Base-by-base conservation (phyloP, 1,284 basidiomycete species). In the Crepidotus sp. region DNA sequence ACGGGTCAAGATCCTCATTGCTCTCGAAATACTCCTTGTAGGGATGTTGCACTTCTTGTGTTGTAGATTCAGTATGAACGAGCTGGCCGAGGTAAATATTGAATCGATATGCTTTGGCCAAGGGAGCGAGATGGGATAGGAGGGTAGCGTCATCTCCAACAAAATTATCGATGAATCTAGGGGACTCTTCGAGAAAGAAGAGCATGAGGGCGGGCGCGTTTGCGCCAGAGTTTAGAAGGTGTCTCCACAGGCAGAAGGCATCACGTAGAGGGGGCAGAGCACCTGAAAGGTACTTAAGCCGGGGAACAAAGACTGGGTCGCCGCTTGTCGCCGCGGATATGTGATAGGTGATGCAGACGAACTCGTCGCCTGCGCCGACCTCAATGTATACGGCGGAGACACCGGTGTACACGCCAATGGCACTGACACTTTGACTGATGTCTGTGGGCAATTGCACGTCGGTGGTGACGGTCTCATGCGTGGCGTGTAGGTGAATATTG, bases 21-120 rank as follows among this genome's bases (percentile, higher is more conserved):
- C 4, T 3, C 3, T n/a, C 27, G 9, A 24, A 18, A n/a, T 40
- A 40, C 19, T 40, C 39, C 26, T 39, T 39, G 37, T 39, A 39
- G 10, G 26, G 26, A 36, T 36, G 35, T 9, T 19, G 6, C 7
- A 35, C 40, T 22, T 42, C 40, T 15, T 42, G 32, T 11, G 3
- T 17, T 25, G 36, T 38, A 4, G 29, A 45, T 25, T 4, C 1
- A 11, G 36, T 45, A 14, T 45, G 37, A 1, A 22, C 15, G 10
- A 45, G 13, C 8, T 22, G 0, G 10, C 24, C 26, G 7, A 40
- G 14, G 31, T 34, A 35, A 7, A 45, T 14, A 9, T 21, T 45
- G 36, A 45, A 39, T 1, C 36, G 36, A 25, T 45, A 45, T 1
- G 43, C 43, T 22, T 45, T 39, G 11, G 36, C 43, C 10, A 45